These are phyloP conservation scores for Boeremia lycopersici DNA, from an alignment of 2,329 filamentous ascomycete species.

Conservation along the genomic window DNA sequence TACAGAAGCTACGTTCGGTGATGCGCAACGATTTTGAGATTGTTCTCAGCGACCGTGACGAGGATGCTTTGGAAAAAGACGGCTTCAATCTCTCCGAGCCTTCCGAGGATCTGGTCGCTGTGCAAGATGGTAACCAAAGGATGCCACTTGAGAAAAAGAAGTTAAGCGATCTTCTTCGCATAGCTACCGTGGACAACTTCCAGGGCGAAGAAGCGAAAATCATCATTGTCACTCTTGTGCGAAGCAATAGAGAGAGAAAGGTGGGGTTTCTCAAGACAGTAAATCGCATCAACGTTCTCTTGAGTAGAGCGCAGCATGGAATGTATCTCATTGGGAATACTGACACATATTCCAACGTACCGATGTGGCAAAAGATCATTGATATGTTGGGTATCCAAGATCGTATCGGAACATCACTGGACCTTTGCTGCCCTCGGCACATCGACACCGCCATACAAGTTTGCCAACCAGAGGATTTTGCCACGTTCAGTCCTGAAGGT, in stretches of 20 bases:
- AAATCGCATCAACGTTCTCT: conserved; percentile 72
- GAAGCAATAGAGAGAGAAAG: conserved; percentile 65
- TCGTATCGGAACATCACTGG: conserved; percentile 24
- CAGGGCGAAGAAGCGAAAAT: conserved; percentile 78
- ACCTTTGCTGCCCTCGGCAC: conserved; percentile 40
- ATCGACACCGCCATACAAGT: conserved; percentile 30
- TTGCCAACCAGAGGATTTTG: conserved; percentile 37
- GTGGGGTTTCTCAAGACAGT: conserved; percentile 70
- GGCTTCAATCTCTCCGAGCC: conserved; percentile 18
- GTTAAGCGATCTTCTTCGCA: conserved; percentile 29
- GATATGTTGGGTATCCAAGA: conserved; percentile 52
- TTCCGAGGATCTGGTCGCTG: neutral
- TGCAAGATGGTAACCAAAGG: conserved; percentile 9
- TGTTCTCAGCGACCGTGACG: conserved; percentile 67
- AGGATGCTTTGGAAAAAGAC: conserved; percentile 55
- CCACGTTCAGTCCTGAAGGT: conserved; percentile 36
- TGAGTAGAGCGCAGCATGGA: conserved; percentile 70
- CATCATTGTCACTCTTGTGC: conserved; percentile 71
- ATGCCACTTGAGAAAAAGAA: conserved; percentile 31
- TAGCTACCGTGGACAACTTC: conserved; percentile 76
- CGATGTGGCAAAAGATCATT: conserved; percentile 69
- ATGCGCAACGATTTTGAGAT: conserved; percentile 63
- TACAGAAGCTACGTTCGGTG: conserved; percentile 56
- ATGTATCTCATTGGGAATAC: conserved; percentile 75
- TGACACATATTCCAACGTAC: conserved; percentile 60